Base-by-base conservation (phyloP, 1,284 basidiomycete species). In the Blastosporella zonata region DNA sequence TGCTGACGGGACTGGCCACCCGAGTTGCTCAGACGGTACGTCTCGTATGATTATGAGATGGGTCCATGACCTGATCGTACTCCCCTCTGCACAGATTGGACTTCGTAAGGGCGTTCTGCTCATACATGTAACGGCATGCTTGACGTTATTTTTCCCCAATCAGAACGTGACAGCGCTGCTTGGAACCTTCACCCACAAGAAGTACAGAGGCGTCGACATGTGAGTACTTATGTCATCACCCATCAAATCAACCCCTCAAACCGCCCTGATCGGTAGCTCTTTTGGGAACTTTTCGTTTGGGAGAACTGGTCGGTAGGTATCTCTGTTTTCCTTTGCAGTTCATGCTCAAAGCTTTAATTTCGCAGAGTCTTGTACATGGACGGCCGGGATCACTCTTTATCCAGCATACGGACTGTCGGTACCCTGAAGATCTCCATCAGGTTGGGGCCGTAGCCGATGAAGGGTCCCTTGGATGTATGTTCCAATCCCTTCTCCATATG, bases 231-330 rank as follows among this genome's bases (percentile, higher is more conserved):
- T 31, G 21, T 37, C 33, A 15, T 40, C 21, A n/a, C 43, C 17
- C 39, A 36, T 29, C 18, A n/a, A 35, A 15, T 22, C 9, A 2
- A 28, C 36, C 36, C n/a, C 36, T 13, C 25, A 29, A 27, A 18
- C 42, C 2, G 40, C 23, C 28, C 43, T 45, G 17, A 29, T 39
- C 31, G 18, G 13, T 48, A 67, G 66, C 59, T 80, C 33, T 81
- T 79, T 59, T 82, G 79, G 79, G 79, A 81, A 54, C 61, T 80
- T 3, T 78, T 69, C 55, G 67, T 67, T 4, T 74, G 71, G 65
- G 77, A 79, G 54, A 63, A 69, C 3, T 79, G 74, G 73, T 67
- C 70, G 43, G 77, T 78, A 49, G 52, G 74, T 68, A 17, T 21
- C n/a, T 9, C 20, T 37, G 17, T 21, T 22, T 21, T 23, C 29